A percentile compares a stretch with the other conserved stretches of the same genome.
These are phyloP conservation scores for Sordariomycetes sp. DNA, from an alignment of 2,329 filamentous ascomycete species.

Conservation along the genomic window DNA sequence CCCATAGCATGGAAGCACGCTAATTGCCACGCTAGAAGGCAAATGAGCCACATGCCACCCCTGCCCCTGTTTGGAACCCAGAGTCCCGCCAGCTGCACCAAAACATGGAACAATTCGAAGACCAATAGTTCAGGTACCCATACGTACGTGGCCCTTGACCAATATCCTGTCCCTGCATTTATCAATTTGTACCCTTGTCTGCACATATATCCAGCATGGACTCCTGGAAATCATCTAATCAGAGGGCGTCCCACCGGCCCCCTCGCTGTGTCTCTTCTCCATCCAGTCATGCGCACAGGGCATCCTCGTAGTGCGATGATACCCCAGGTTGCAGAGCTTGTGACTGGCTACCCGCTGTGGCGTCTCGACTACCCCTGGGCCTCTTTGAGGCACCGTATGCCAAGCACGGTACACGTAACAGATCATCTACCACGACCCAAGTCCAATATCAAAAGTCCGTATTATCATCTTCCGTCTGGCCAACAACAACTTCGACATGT, in stretches of 20 bases:
- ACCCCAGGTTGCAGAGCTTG: not conserved
- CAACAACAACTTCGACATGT: no score
- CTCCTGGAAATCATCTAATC: not conserved
- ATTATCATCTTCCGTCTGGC: no score
- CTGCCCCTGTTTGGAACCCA: not conserved
- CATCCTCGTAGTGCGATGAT: not conserved
- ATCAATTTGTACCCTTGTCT: not conserved
- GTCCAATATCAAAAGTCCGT: no score
- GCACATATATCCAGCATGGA: not conserved
- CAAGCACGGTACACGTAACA: not conserved
- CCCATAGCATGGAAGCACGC: not conserved
- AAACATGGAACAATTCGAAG: not conserved
- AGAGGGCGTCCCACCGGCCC: not conserved
- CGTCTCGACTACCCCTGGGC: not conserved
- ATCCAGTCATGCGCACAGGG: not conserved
- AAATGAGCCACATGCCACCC: not conserved
- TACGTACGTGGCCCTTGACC: not conserved
- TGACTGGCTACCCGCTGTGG: not conserved
- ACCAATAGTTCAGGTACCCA: not conserved
- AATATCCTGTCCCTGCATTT: not conserved
- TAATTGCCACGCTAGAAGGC: not conserved
- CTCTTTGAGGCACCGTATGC: not conserved
- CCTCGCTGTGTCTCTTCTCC: not conserved
- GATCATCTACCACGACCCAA: not conserved
- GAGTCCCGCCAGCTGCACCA: not conserved